Percentiles rank a stretch among this genome's conserved stretches.
Conservation (phyloP, 768 basidiomycete genomes). For the Tulasnella sp. region DNA sequence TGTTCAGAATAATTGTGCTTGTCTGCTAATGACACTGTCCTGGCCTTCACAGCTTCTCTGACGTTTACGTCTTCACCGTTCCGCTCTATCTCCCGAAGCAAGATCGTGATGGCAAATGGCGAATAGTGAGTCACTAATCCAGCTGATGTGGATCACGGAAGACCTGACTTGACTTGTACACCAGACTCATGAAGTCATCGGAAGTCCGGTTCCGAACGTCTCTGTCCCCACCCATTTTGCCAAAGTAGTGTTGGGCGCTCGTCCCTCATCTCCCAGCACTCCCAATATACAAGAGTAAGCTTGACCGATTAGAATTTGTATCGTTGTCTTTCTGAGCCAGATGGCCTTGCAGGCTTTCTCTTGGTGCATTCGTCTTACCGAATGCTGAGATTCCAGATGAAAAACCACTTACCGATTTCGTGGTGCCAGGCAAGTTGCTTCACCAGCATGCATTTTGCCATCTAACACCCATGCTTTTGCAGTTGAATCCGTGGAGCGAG, state of each 20-base stretch:
- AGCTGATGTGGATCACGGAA: background rate
- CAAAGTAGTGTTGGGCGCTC: slow-evolving; percentile 77
- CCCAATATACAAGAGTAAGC: slow-evolving; percentile 48
- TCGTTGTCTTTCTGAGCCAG: background rate
- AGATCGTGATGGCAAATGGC: slow-evolving; percentile 85
- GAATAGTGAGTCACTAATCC: slow-evolving; percentile 51
- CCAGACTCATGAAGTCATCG: slow-evolving; percentile 91
- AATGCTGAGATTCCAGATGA: slow-evolving; percentile 87
- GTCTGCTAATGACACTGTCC: background rate
- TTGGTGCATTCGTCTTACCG: slow-evolving; percentile 91
- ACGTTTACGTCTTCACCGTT: slow-evolving; percentile 96
- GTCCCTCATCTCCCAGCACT: slow-evolving; percentile 57
- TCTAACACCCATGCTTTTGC: background rate
- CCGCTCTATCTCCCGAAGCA: slow-evolving; percentile 87
- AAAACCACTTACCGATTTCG: slow-evolving; percentile 63
- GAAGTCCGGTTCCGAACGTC: slow-evolving; percentile 68
- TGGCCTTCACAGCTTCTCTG: slow-evolving; percentile 41
- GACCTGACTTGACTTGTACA: background rate
- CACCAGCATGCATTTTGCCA: background rate
- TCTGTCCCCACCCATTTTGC: slow-evolving; percentile 97
- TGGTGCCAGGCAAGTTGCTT: slow-evolving; percentile 53
- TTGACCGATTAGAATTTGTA: background rate
- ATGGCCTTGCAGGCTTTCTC: slow-evolving; percentile 35
- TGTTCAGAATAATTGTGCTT: background rate
- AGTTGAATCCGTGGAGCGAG: slow-evolving; percentile 89